phyloP scores from a whole-genome alignment of 495 filamentous ascomycete genomes.

The Penicillium taxi region DNA sequence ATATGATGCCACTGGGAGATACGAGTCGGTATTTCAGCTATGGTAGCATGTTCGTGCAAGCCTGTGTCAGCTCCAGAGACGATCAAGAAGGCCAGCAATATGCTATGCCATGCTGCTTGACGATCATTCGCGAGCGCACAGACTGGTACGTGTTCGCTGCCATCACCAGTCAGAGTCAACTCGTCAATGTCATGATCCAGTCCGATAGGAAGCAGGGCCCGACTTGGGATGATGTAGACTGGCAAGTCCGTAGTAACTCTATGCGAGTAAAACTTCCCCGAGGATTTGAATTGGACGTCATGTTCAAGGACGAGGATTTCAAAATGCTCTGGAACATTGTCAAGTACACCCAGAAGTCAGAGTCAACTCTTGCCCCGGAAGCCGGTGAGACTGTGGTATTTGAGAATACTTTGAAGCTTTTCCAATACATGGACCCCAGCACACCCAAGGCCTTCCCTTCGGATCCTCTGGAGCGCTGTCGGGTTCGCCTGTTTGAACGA shows the following conservation, averaged over 20 bases:
- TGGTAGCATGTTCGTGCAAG: slow-evolving; percentile 61
- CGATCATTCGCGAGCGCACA: slow-evolving; percentile 58
- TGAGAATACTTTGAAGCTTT: slow-evolving; percentile 54
- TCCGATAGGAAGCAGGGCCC: slow-evolving; percentile 56
- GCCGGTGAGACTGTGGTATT: slow-evolving; percentile 58
- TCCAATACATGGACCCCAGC: slow-evolving; percentile 68
- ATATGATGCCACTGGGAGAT: slow-evolving; percentile 69
- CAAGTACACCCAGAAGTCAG: slow-evolving; percentile 68
- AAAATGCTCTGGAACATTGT: slow-evolving; percentile 70
- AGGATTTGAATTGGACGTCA: slow-evolving; percentile 58
- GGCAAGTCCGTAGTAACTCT: slow-evolving; percentile 54
- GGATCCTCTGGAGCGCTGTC: slow-evolving; percentile 61
- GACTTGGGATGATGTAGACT: slow-evolving; percentile 71
- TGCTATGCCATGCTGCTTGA: slow-evolving; percentile 61
- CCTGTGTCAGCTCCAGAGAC: slow-evolving; percentile 56
- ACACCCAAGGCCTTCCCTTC: slow-evolving; percentile 61
- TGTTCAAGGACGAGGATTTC: slow-evolving; percentile 66
- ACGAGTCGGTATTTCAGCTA: slow-evolving; percentile 62
- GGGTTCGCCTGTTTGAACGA: slow-evolving; percentile 64
- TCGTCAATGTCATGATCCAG: slow-evolving; percentile 67
- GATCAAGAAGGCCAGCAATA: slow-evolving; percentile 57
- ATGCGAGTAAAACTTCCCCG: slow-evolving; percentile 60
- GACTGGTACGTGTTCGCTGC: slow-evolving; percentile 60
- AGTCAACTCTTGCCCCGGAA: slow-evolving; percentile 55
- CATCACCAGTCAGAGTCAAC: slow-evolving; percentile 67